These are phyloP conservation scores for Talaromyces thailandensis DNA, from an alignment of 495 filamentous ascomycete species.

Conservation along the genomic window DNA sequence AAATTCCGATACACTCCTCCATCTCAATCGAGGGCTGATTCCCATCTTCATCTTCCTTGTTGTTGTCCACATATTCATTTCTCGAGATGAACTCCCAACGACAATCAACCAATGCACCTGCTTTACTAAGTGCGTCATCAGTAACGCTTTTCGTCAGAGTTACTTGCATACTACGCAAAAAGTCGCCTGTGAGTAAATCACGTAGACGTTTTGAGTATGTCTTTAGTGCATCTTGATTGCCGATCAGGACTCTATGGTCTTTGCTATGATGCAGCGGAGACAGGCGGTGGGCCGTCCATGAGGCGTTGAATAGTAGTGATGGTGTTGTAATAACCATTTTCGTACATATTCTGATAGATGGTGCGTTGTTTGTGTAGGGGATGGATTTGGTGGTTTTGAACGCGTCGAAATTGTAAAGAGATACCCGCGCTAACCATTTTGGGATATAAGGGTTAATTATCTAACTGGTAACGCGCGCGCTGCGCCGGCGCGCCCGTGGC, in stretches of 20 bases:
- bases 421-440: background rate
- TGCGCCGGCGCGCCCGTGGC: no score
- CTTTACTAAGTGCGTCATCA: conserved; percentile 30
- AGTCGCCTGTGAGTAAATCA: conserved; percentile 43
- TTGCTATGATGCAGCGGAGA: conserved; percentile 43
- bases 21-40: conserved; percentile 3
- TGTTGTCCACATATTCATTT: conserved; percentile 11
- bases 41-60: conserved; percentile 2
- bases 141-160: conserved; percentile 10
- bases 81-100: conserved; percentile 35
- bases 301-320: conserved; percentile 41
- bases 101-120: conserved; percentile 36
- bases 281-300: conserved; percentile 47
- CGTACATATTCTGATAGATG: background rate
- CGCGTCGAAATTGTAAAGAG: background rate
- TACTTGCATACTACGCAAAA: conserved; percentile 35
- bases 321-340: conserved; percentile 6
- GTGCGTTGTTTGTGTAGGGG: background rate
- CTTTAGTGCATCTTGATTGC: conserved; percentile 27
- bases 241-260: conserved; percentile 29
- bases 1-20: conserved; percentile 21
- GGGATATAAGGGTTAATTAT: background rate
- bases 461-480: no score
- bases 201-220: conserved; percentile 41
- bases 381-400: background rate